Conservation (phyloP, 768 basidiomycete species). For the Wakefieldia striispora region DNA sequence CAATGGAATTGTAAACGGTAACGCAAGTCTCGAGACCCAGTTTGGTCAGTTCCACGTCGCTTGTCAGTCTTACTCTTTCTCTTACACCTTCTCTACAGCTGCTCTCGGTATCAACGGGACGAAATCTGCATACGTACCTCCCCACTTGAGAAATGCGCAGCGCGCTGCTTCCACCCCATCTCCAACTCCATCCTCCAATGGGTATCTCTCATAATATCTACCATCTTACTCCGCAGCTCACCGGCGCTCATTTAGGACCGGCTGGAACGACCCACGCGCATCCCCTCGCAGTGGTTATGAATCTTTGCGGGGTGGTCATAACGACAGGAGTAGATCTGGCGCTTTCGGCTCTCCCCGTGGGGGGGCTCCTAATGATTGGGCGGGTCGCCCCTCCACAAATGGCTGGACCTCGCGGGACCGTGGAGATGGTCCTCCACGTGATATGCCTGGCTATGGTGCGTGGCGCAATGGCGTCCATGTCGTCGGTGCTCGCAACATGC, state of each 20-base stretch:
- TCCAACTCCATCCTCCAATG: conserved; percentile 39
- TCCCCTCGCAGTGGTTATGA: conserved; percentile 55
- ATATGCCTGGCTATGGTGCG: conserved; percentile 50
- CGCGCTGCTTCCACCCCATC: conserved; percentile 67
- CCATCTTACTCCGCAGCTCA: conserved; percentile 15
- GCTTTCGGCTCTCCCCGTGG: conserved; percentile 36
- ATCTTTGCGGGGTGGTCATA: conserved; percentile 41
- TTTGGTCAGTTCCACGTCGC: conserved; percentile 51
- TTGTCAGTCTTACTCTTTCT: not conserved
- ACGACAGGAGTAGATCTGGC: conserved; percentile 35
- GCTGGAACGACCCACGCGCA: conserved; percentile 74
- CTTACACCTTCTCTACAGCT: conserved; percentile 40
- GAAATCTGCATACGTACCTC: conserved; percentile 85
- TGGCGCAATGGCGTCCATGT: conserved; percentile 93
- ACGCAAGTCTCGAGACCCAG: conserved; percentile 67
- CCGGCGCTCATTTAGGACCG: conserved; percentile 44
- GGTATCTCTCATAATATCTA: conserved; percentile 41
- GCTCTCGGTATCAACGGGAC: conserved; percentile 68
- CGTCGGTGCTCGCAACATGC: conserved; percentile 77
- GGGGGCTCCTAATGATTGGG: conserved; percentile 38
- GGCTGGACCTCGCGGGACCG: conserved; percentile 39
- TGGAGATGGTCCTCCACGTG: conserved; percentile 44
- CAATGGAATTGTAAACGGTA: conserved; percentile 87
- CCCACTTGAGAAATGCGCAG: conserved; percentile 83
- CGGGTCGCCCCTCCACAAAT: conserved; percentile 35